Percentiles rank a stretch among this genome's conserved stretches.
Evolutionary conservation across 2,329 filamentous ascomycete genomes (phyloP).

Genomic region (Pestalotiopsis sp.): DNA sequence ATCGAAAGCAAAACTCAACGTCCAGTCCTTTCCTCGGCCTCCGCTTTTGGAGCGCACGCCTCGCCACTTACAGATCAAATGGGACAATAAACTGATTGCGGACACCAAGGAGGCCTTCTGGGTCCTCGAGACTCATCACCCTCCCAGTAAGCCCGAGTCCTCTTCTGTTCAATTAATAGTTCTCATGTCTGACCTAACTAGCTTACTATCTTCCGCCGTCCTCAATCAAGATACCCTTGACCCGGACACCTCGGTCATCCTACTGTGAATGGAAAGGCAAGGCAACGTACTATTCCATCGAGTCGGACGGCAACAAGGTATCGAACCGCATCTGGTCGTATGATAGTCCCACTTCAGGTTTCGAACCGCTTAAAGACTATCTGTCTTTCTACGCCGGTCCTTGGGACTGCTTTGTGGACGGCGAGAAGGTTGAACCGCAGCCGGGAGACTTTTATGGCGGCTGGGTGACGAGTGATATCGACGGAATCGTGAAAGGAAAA

Average conservation of each 20-base stretch:
- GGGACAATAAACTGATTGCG: constrained; percentile 55
- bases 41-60: constrained; percentile 56
- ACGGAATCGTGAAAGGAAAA: constrained; percentile 49
- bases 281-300: constrained; percentile 59
- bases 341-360: constrained; percentile 52
- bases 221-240: constrained; percentile 48
- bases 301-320: constrained; percentile 39
- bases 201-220: constrained; percentile 63
- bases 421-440: constrained; percentile 60
- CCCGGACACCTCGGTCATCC: constrained; percentile 43
- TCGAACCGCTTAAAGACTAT: constrained; percentile 55
- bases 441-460: constrained; percentile 67
- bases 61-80: constrained; percentile 59
- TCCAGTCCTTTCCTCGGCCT: constrained; percentile 60
- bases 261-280: constrained; percentile 65
- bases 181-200: constrained; percentile 26
- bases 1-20: constrained; percentile 49
- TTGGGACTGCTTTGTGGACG: constrained; percentile 65
- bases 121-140: constrained; percentile 65
- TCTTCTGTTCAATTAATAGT: no score
- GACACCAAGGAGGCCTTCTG: constrained; percentile 62
- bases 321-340: constrained; percentile 62
- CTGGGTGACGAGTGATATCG: constrained; percentile 64
- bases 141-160: constrained; percentile 49
- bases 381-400: constrained; percentile 63